Base-by-base conservation (phyloP, 1,284 basidiomycete genomes). In the Anthracocystis setariae region DNA sequence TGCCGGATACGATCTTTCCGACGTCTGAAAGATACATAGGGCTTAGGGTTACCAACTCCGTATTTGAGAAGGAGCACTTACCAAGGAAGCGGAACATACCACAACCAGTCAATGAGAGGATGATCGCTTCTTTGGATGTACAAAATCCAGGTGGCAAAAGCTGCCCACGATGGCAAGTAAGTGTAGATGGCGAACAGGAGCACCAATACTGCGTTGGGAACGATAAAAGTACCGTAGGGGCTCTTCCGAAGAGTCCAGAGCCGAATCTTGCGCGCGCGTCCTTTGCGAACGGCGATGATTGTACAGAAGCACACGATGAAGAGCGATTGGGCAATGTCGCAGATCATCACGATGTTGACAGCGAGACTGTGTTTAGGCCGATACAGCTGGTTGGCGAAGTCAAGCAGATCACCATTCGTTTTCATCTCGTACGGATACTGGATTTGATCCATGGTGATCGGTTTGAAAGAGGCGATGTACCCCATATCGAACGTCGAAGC, bases 51-150 rank as follows among this genome's bases (percentile, higher is more conserved):
- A n/a, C n/a, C n/a, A n/a, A n/a, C n/a, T n/a, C n/a, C n/a, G n/a
- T n/a, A n/a, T n/a, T n/a, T n/a, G n/a, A n/a, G n/a, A n/a, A n/a
- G n/a, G n/a, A n/a, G n/a, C 29, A 35, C 49, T 42, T 23, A 51
- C 62, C 63, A 66, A 37, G 56, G 63, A 2, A 42, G 8, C 5
- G 63, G 63, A 3, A 66, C 43, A 21, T 38, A 59, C 29, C 37
- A 66, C 0, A 60, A 35, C 63, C 63, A 66, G 0, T 59, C 47
- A 2, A 10, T 17, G 13, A 62, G 2, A 9, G 59, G 59, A 0
- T 12, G 21, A 17, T 46, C 9, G 4, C 20, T 43, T 23, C 33
- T 24, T 23, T 55, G 47, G 1, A 52, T 32, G 3, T 24, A 62
- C 2, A 62, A 3, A 9, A 62, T 62, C 9, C 21, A 62, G 3